Percentiles rank a stretch among this genome's conserved stretches.
These are phyloP conservation scores for Xylogone sp. DNA, from an alignment of 2,329 filamentous ascomycete species.

Conservation along the genomic window DNA sequence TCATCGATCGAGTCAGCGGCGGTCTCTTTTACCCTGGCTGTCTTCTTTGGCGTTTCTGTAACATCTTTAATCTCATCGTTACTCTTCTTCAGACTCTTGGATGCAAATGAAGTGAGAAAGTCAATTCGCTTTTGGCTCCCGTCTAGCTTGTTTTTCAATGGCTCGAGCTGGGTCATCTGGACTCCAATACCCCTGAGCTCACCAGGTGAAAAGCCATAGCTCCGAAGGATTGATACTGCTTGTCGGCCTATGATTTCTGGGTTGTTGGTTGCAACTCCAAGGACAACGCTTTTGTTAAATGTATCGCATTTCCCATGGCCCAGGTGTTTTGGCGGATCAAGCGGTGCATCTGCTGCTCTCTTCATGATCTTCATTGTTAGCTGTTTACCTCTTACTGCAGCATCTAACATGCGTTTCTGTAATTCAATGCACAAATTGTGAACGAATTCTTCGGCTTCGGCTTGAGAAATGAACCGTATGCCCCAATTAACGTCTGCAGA, in stretches of 20 bases:
- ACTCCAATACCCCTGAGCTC: conserved; percentile 91
- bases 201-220: conserved; percentile 80
- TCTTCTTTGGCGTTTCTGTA: conserved; percentile 33
- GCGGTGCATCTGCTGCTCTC: conserved; percentile 76
- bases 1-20: conserved; percentile 18
- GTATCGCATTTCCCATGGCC: conserved; percentile 94
- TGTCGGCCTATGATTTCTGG: conserved; percentile 72
- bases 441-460: conserved; percentile 92
- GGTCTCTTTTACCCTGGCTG: conserved; percentile 15
- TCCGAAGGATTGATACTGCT: conserved; percentile 76
- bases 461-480: conserved; percentile 86
- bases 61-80: conserved; percentile 46
- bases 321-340: conserved; percentile 89
- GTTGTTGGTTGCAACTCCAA: conserved; percentile 82
- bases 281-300: conserved; percentile 80
- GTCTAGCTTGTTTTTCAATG: conserved; percentile 63
- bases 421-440: conserved; percentile 81
- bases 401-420: conserved; percentile 73
- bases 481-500: conserved; percentile 99
- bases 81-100: conserved; percentile 35
- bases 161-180: conserved; percentile 89
- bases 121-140: conserved; percentile 76
- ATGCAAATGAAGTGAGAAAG: conserved; percentile 55
- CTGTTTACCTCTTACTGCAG: conserved; percentile 81
- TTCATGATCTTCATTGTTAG: conserved; percentile 95